Conservation (phyloP, 257 asterid genomes). For the Fraxinus cuspidata region DNA sequence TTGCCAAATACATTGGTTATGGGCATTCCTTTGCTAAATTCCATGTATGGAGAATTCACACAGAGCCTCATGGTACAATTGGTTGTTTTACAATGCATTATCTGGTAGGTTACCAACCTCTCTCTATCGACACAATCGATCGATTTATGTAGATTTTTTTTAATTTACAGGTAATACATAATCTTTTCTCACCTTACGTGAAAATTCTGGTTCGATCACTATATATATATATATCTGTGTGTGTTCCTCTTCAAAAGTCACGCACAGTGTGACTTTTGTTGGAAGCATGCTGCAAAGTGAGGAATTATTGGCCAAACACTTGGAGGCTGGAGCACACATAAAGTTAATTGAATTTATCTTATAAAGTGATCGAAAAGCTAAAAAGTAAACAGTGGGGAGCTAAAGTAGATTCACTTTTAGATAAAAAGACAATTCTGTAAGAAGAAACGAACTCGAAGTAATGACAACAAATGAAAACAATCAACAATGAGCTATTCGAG, state of each 20-base stretch:
- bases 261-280: not conserved
- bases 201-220: too few relatives aligned
- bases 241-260: not conserved
- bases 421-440: not conserved
- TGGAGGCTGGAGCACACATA: slow-evolving; percentile 25
- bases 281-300: slow-evolving; percentile 30
- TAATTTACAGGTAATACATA: not conserved
- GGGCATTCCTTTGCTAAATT: slow-evolving; percentile 74
- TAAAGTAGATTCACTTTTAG: slow-evolving; percentile 1
- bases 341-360: slow-evolving; percentile 30
- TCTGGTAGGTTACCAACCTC: slow-evolving; percentile 43
- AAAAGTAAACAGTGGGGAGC: not conserved
- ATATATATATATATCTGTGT: too few relatives aligned
- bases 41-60: slow-evolving; percentile 77
- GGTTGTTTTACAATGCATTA: slow-evolving; percentile 74
- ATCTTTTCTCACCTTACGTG: too few relatives aligned
- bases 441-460: too few relatives aligned
- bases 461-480: too few relatives aligned
- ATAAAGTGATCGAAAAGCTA: slow-evolving; percentile 32
- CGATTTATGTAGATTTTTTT: too few relatives aligned
- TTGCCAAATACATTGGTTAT: slow-evolving; percentile 72
- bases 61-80: slow-evolving; percentile 69
- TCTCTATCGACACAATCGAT: not conserved
- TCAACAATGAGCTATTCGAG: too few relatives aligned
- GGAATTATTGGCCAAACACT: slow-evolving; percentile 39